A percentile compares a stretch with the other conserved stretches of the same genome.
Evolutionary conservation across 345 rosid species (phyloP).

Genomic region (Sisymbrium altissimum): DNA sequence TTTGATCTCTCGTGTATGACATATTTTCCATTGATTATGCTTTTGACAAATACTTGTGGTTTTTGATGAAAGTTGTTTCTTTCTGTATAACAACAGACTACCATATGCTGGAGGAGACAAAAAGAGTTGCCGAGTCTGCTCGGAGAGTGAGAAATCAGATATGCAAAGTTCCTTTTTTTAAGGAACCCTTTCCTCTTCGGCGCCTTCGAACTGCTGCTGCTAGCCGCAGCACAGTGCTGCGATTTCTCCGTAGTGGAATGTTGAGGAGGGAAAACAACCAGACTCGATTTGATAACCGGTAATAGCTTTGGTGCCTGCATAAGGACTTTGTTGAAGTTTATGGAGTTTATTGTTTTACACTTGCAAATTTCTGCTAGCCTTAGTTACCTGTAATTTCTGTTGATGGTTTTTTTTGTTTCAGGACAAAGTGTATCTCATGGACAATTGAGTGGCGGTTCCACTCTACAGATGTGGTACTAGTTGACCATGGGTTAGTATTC

Average conservation of each 20-base stretch:
- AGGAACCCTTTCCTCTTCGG: conserved; percentile 38
- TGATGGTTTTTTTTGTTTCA: conserved; percentile 28
- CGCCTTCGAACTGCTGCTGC: conserved; percentile 54
- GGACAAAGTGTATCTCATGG: conserved; percentile 72
- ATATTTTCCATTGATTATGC: too few relatives aligned
- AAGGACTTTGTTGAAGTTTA: too few relatives aligned
- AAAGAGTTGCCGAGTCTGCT: conserved; percentile 76
- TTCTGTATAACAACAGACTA: too few relatives aligned
- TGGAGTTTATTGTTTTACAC: not conserved
- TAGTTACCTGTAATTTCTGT: conserved; percentile 10
- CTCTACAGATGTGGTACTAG: conserved; percentile 54
- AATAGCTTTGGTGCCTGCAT: too few relatives aligned
- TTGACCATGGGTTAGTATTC: conserved; percentile 63
- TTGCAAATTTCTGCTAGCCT: too few relatives aligned
- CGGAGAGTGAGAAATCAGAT: conserved; percentile 51
- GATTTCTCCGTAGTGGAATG: conserved; percentile 71
- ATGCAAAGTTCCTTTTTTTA: conserved; percentile 35
- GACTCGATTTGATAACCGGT: conserved; percentile 39
- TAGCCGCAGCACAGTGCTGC: conserved; percentile 55
- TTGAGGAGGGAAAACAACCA: conserved; percentile 64
- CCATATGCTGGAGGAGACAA: conserved; percentile 75
- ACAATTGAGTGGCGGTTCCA: conserved; percentile 92
- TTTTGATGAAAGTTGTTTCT: too few relatives aligned
- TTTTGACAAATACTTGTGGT: too few relatives aligned
- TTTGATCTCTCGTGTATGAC: too few relatives aligned